Base-by-base conservation (phyloP, 192 early-diverging fungal species). In the Obelidium mucronatum region DNA sequence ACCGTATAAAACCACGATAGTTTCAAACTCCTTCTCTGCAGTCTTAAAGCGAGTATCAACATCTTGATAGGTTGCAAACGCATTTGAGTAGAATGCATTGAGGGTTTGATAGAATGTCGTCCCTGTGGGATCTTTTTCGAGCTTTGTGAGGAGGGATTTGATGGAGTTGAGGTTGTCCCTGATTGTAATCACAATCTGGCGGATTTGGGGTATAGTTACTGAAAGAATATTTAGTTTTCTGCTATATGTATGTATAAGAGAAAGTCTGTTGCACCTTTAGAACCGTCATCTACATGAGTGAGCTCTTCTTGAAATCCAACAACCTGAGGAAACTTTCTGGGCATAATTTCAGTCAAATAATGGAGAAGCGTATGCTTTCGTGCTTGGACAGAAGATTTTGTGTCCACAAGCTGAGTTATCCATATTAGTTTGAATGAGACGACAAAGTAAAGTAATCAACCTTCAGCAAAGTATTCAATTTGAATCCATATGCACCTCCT, bases 401-500 rank as follows among this genome's bases (percentile, higher is more conserved):
- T 84, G 68, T 87, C 86, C 13, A 62, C 76, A 59, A 87, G 74
- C 86, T 87, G 58, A 1, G 24, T 26, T 67, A 30, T 39, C 3
- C 22, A 4, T 39, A 39, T 39, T 33, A 26, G 44, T 3, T 26
- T 37, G 17, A 2, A 19, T 64, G 37, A 64, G 17, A 65, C 35
- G 11, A 24, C 30, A 11, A 58, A 39, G 63, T 22, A 31, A 83
- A 40, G 26, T 22, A 65, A 56, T 15, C 52, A 33, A 88, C 86
- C 81, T 87, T 87, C n/a, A 83, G 55, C 6, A 87, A 54, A 74
- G 74, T 84, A 40, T 79, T 76, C 11, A 87, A 48, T 60, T 83
- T 84, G 66, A 87, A 87, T 26, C 86, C 86, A 71, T 82, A 87
- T 3, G 86, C 86, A 37, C 83, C 82, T 36, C 86, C 86, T 67